Evolutionary conservation across 2,329 filamentous ascomycete genomes (phyloP).

Genomic region (Fusarium fracticaudum): DNA sequence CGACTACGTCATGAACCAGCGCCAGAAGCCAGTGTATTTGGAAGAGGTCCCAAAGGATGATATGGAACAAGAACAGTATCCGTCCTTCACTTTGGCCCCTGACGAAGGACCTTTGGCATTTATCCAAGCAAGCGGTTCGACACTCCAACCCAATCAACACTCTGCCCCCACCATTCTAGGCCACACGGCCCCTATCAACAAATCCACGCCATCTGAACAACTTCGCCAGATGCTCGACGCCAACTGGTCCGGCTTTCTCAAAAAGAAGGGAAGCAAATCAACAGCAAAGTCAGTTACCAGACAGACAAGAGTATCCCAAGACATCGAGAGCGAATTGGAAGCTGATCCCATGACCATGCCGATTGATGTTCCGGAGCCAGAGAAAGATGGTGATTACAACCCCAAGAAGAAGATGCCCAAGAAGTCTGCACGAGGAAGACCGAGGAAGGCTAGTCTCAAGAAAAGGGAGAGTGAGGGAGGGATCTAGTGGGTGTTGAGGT

Average conservation of each 20-base stretch:
- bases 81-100: not conserved
- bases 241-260: not conserved
- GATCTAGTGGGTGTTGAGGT: not conserved
- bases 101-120: not conserved
- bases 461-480: not conserved
- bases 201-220: not conserved
- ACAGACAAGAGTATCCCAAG: not conserved
- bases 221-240: conserved; percentile 10
- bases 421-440: not conserved
- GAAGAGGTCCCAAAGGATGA: not conserved
- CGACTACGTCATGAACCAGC: not conserved
- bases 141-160: not conserved
- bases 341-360: not conserved
- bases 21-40: not conserved
- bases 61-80: not conserved
- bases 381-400: conserved; percentile 29
- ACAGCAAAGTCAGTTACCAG: not conserved
- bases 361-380: conserved; percentile 13
- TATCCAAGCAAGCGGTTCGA: not conserved
- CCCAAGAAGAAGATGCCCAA: conserved; percentile 17
- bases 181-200: not conserved
- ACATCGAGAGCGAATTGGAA: not conserved
- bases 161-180: not conserved
- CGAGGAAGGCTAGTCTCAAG: not conserved
- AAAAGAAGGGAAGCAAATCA: not conserved